Conservation (phyloP, 106 monocot species). For the Agapanthus africanus region DNA sequence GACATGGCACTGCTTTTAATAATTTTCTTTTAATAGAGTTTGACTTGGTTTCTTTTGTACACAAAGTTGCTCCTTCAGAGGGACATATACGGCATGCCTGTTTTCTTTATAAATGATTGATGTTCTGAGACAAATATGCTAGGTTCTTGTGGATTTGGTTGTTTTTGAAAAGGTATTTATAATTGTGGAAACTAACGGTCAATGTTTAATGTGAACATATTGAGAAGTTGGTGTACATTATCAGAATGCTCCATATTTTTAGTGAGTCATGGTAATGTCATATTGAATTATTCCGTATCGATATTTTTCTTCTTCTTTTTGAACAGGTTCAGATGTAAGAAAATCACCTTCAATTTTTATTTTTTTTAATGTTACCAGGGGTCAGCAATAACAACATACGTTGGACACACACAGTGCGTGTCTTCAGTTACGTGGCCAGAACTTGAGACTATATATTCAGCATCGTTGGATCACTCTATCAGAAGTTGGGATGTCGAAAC, state of each 20-base stretch:
- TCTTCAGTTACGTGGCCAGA: constrained; percentile 61
- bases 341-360: too few relatives aligned
- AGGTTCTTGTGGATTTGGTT: not conserved
- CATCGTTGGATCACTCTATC: constrained; percentile 70
- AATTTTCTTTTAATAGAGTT: not conserved
- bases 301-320: not conserved
- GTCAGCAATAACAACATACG: constrained; percentile 28
- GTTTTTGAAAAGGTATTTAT: not conserved
- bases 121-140: not conserved
- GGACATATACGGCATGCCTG: not conserved
- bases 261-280: not conserved
- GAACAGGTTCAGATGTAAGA: not conserved
- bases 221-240: not conserved
- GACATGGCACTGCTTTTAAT: not conserved
- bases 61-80: not conserved
- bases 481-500: constrained; percentile 63
- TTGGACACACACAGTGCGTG: constrained; percentile 60
- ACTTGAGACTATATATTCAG: constrained; percentile 49
- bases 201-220: not conserved
- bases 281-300: not conserved
- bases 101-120: too few relatives aligned
- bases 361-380: constrained; percentile 24
- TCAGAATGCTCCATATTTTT: not conserved
- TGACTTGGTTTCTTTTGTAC: not conserved
- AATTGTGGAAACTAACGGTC: not conserved